Conservation (phyloP, 2,329 filamentous ascomycete genomes). For the Ustulina deusta region DNA sequence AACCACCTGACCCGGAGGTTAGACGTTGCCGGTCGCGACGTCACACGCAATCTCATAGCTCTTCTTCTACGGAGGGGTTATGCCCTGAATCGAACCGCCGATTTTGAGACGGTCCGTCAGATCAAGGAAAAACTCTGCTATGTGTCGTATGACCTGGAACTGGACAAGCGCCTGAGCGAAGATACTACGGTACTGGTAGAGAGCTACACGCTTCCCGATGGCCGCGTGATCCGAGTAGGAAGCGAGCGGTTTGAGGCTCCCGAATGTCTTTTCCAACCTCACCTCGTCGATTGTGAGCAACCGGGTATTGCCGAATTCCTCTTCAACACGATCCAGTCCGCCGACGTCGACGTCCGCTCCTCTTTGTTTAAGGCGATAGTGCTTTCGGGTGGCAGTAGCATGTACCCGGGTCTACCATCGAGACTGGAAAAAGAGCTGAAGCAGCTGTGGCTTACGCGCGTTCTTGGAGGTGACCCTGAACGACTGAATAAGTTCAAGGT, state of each 20-base stretch:
- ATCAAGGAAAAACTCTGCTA: constrained; percentile 99
- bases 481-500: constrained; percentile 99
- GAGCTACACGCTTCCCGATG: constrained; percentile 96
- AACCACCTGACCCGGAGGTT: constrained; percentile 95
- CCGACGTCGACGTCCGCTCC: constrained; percentile 93
- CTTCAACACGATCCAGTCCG: constrained; percentile 98
- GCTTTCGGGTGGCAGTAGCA: constrained; percentile 94
- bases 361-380: constrained; percentile 98
- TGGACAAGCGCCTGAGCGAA: constrained; percentile 95
- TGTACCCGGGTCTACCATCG: constrained; percentile 97
- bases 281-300: constrained; percentile 97
- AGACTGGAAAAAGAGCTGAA: constrained; percentile 98
- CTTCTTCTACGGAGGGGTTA: constrained; percentile 94
- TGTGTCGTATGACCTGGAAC: constrained; percentile 95
- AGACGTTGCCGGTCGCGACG: constrained; percentile 95
- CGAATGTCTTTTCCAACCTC: constrained; percentile 98
- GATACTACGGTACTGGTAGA: constrained; percentile 98
- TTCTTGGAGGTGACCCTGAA: constrained; percentile 91
- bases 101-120: constrained; percentile 98
- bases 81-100: constrained; percentile 95
- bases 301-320: constrained; percentile 96
- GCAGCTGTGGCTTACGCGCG: constrained; percentile 95
- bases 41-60: constrained; percentile 97
- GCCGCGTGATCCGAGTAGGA: constrained; percentile 93
- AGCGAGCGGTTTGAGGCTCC: constrained; percentile 98